These are phyloP conservation scores for Rhizoclosmatium sp. DNA, from an alignment of 192 early-diverging fungal genomes.

Conservation along the genomic window DNA sequence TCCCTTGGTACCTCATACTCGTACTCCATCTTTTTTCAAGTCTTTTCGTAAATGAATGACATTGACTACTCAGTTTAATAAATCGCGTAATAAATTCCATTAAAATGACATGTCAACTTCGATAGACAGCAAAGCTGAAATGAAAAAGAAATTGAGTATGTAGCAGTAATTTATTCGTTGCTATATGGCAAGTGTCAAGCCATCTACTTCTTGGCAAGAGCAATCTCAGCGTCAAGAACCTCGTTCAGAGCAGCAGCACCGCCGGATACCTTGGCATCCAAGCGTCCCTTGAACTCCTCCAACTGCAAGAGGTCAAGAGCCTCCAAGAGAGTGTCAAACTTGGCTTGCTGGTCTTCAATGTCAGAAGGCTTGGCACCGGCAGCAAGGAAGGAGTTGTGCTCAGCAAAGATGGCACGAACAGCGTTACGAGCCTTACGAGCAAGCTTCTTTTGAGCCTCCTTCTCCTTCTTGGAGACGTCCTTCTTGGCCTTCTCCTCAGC, in stretches of 20 bases:
- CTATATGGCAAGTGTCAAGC: too few relatives aligned
- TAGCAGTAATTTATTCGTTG: too few relatives aligned
- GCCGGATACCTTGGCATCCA: constrained; percentile 40
- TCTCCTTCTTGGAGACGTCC: constrained; percentile 71
- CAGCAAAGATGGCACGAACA: constrained; percentile 79
- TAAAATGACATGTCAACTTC: too few relatives aligned
- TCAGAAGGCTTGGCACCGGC: constrained; percentile 66
- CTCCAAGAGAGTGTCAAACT: constrained; percentile 81
- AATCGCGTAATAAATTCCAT: too few relatives aligned
- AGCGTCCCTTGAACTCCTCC: constrained; percentile 50
- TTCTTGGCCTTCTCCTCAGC: constrained; percentile 71
- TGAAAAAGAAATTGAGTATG: too few relatives aligned
- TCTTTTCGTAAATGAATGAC: too few relatives aligned
- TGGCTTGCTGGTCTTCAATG: constrained; percentile 74
- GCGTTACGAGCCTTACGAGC: constrained; percentile 93
- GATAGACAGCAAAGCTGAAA: too few relatives aligned
- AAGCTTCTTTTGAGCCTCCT: constrained; percentile 86
- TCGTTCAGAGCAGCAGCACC: constrained; percentile 39
- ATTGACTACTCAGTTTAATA: too few relatives aligned
- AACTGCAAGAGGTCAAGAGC: constrained; percentile 46
- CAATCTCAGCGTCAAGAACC: constrained; percentile 50
- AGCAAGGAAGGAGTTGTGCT: constrained; percentile 81
- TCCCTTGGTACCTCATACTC: too few relatives aligned
- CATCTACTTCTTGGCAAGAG: constrained; percentile 21
- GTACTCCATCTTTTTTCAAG: too few relatives aligned